A percentile compares a stretch with the other conserved stretches of the same genome.
Conservation (phyloP, 1,139 yeast species). For the Petasospora fabianii region DNA sequence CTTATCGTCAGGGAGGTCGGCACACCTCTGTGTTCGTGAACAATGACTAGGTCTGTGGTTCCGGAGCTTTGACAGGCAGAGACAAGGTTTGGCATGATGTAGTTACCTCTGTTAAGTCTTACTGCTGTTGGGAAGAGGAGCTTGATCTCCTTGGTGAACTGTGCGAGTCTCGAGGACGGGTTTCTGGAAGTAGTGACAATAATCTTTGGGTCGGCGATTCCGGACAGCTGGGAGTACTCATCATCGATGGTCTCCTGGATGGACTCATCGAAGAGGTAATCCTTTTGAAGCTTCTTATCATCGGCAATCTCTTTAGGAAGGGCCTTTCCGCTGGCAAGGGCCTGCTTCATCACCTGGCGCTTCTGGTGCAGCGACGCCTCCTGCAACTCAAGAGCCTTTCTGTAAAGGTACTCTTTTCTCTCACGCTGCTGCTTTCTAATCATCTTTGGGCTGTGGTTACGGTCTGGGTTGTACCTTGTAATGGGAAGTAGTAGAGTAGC, state of each 20-base stretch:
- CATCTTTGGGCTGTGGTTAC: constrained; percentile 30
- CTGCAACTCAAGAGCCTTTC: constrained; percentile 85
- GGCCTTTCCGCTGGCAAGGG: constrained; percentile 89
- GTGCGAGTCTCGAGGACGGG: constrained; percentile 80
- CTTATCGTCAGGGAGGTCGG: constrained; percentile 91
- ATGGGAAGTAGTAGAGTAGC: not conserved
- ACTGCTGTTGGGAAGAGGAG: constrained; percentile 86
- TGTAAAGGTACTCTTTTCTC: constrained; percentile 86
- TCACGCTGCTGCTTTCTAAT: constrained; percentile 92
- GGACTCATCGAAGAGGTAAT: constrained; percentile 79
- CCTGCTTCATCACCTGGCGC: constrained; percentile 80
- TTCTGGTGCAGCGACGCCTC: constrained; percentile 84
- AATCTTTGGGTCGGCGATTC: constrained; percentile 87
- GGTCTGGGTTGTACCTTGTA: not conserved
- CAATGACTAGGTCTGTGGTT: constrained; percentile 75
- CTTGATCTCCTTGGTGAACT: constrained; percentile 89
- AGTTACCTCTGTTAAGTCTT: constrained; percentile 89
- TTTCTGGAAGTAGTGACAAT: constrained; percentile 92
- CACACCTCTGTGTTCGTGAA: constrained; percentile 97
- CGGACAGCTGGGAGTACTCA: constrained; percentile 84
- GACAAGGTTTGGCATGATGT: constrained; percentile 80
- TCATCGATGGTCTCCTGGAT: constrained; percentile 72
- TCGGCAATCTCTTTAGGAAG: constrained; percentile 87
- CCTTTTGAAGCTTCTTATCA: constrained; percentile 74
- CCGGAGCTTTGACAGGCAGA: constrained; percentile 75